phyloP scores from a whole-genome alignment of 768 basidiomycete species.

The Harrya chromipes region DNA sequence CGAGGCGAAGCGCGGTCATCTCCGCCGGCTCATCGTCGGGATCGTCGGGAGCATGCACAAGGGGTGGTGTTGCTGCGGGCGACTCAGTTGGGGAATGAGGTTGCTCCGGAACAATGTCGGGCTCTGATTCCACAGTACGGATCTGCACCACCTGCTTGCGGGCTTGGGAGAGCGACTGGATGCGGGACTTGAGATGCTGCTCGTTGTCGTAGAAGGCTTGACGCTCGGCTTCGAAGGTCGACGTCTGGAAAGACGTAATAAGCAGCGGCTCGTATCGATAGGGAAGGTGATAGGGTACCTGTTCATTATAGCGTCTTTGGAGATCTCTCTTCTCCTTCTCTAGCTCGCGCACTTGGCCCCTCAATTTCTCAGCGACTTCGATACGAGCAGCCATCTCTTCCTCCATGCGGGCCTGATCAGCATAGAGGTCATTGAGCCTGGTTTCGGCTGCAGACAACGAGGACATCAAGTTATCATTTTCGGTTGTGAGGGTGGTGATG shows the following conservation, averaged over 20 bases:
- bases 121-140: constrained; percentile 35
- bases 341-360: constrained; percentile 76
- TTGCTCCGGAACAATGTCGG: constrained; percentile 41
- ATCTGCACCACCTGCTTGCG: constrained; percentile 51
- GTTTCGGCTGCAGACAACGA: constrained; percentile 65
- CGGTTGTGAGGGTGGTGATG: constrained; percentile 54
- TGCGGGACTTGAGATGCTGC: constrained; percentile 88
- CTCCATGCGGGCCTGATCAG: constrained; percentile 80
- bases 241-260: constrained; percentile 47
- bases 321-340: constrained; percentile 87
- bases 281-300: constrained; percentile 44
- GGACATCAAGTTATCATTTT: constrained; percentile 63
- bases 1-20: constrained; percentile 78
- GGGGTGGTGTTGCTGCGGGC: constrained; percentile 21
- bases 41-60: constrained; percentile 53
- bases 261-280: constrained; percentile 10
- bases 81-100: constrained; percentile 25
- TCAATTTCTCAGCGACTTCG: constrained; percentile 79
- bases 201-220: constrained; percentile 93
- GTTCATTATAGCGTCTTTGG: constrained; percentile 83
- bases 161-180: constrained; percentile 71
- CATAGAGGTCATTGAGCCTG: constrained; percentile 75
- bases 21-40: constrained; percentile 79
- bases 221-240: constrained; percentile 87
- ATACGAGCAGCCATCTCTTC: constrained; percentile 77